Evolutionary conservation across 1,139 yeast genomes (phyloP).

Genomic region (Lodderomyces oxycetoniae): DNA sequence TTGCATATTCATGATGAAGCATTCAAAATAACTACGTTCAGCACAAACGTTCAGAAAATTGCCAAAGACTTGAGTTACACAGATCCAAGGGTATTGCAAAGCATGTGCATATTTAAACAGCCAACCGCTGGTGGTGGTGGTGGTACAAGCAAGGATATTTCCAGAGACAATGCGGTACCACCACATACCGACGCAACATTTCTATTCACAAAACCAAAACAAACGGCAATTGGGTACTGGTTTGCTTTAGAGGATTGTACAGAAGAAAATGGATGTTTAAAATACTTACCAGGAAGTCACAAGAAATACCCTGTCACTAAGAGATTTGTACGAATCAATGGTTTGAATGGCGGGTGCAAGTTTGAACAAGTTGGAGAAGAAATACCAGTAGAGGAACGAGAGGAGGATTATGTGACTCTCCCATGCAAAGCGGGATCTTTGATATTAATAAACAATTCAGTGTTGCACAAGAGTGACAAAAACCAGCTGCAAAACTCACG

Average conservation of each 20-base stretch:
- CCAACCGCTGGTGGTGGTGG: conserved; percentile 30
- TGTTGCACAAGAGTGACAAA: conserved; percentile 65
- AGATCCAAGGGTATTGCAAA: conserved; percentile 71
- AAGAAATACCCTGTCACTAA: conserved; percentile 52
- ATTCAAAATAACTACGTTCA: conserved; percentile 50
- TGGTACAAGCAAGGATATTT: not conserved
- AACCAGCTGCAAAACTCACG: conserved; percentile 55
- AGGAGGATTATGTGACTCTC: conserved; percentile 42
- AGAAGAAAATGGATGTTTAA: conserved; percentile 61
- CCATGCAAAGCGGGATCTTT: conserved; percentile 71
- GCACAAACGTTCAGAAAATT: conserved; percentile 45
- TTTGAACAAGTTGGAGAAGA: conserved; percentile 31
- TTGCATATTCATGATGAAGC: conserved; percentile 51
- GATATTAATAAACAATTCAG: conserved; percentile 64
- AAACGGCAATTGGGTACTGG: conserved; percentile 76
- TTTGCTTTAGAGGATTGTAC: conserved; percentile 77
- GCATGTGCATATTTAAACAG: conserved; percentile 78
- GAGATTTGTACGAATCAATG: conserved; percentile 56
- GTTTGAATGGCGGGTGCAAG: conserved; percentile 49
- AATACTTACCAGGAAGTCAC: conserved; percentile 74
- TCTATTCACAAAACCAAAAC: conserved; percentile 61
- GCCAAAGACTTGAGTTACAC: conserved; percentile 49
- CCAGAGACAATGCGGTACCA: conserved; percentile 65
- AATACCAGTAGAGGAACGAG: conserved; percentile 21
- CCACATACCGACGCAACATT: conserved; percentile 77